A percentile compares a stretch with the other conserved stretches of the same genome.
phyloP scores from a whole-genome alignment of 805 yeast species.

The Monosporozyma siamensis region DNA sequence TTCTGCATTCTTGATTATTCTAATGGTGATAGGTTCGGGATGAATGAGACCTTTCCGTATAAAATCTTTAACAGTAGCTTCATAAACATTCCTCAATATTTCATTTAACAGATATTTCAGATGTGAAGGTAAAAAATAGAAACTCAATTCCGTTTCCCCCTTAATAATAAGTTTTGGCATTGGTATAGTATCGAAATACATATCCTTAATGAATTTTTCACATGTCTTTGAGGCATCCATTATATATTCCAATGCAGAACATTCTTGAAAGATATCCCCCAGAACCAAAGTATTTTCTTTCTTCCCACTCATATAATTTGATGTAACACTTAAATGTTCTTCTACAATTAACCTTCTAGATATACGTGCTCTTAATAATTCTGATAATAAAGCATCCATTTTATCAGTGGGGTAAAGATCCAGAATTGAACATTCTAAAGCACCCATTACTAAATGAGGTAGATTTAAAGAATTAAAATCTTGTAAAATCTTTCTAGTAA shows the following conservation, averaged over 20 bases:
- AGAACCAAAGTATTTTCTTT: constrained; percentile 38
- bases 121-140: constrained; percentile 82
- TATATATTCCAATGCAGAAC: constrained; percentile 64
- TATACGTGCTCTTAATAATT: constrained; percentile 74
- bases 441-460: constrained; percentile 90
- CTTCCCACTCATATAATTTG: constrained; percentile 43
- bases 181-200: constrained; percentile 42
- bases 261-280: constrained; percentile 78
- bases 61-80: constrained; percentile 58
- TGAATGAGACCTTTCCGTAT: constrained; percentile 30
- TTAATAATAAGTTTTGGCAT: constrained; percentile 73
- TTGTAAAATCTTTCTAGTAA: constrained; percentile 50
- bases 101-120: constrained; percentile 82
- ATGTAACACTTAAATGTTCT: constrained; percentile 76
- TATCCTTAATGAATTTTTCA: constrained; percentile 41
- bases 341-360: constrained; percentile 85
- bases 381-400: constrained; percentile 66
- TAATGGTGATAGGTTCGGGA: constrained; percentile 70
- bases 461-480: constrained; percentile 74
- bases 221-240: constrained; percentile 43
- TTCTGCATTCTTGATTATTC: constrained; percentile 57
- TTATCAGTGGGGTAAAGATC: constrained; percentile 47
- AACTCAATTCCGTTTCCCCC: constrained; percentile 56
- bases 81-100: constrained; percentile 73
- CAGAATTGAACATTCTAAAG: constrained; percentile 65